These are phyloP conservation scores for Mucor velutinosus DNA, from an alignment of 371 early-diverging fungal genomes.

Conservation along the genomic window DNA sequence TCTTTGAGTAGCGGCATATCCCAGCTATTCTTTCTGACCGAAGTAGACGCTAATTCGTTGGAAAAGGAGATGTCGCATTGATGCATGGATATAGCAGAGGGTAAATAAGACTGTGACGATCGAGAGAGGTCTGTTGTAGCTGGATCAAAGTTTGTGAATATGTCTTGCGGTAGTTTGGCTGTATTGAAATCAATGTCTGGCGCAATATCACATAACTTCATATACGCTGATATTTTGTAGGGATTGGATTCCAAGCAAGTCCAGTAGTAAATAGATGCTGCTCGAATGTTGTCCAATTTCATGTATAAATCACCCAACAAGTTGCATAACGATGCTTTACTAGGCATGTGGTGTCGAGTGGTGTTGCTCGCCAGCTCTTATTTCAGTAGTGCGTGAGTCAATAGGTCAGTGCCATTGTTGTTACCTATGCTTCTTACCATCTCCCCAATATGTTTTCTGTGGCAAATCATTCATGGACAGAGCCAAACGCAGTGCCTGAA, in stretches of 20 bases:
- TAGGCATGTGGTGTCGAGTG: conserved; percentile 35
- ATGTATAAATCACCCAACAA: conserved; percentile 44
- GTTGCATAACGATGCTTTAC: conserved; percentile 29
- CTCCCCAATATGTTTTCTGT: conserved; percentile 34
- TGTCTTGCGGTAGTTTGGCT: conserved; percentile 22
- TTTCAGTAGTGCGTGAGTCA: no score
- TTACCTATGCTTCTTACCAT: conserved; percentile 36
- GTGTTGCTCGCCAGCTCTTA: conserved; percentile 43
- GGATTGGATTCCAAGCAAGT: conserved; percentile 30
- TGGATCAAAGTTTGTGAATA: conserved; percentile 26
- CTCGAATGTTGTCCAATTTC: conserved; percentile 37
- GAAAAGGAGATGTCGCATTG: background rate
- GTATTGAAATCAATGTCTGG: conserved; percentile 29
- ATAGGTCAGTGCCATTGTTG: no score
- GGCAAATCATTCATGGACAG: conserved; percentile 6
- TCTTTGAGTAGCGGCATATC: conserved; percentile 29
- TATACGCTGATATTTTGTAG: conserved; percentile 41
- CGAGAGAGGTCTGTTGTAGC: conserved; percentile 7
- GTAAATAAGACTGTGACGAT: conserved; percentile 4
- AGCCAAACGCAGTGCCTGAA: conserved; percentile 36
- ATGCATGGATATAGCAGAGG: conserved; percentile 8
- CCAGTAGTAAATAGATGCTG: conserved; percentile 23
- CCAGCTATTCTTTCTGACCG: background rate
- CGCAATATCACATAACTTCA: conserved; percentile 44
- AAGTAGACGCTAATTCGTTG: background rate